These are phyloP conservation scores for Syncephalis fuscata DNA, from an alignment of 371 early-diverging fungal genomes.

Conservation along the genomic window DNA sequence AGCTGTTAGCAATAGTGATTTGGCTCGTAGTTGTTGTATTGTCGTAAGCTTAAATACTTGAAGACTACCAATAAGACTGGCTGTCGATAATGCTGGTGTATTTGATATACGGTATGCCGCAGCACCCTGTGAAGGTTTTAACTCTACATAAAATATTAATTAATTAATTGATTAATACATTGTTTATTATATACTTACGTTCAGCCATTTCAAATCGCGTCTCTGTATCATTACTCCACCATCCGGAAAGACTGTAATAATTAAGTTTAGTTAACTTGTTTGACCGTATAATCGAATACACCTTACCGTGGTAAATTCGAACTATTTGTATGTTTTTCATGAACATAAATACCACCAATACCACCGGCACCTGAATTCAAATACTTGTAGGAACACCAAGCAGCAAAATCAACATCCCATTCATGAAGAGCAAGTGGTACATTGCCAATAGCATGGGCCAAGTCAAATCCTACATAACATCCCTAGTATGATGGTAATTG, in stretches of 20 bases:
- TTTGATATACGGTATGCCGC: slow-evolving; percentile 80
- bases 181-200: slow-evolving; percentile 15
- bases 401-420: slow-evolving; percentile 96
- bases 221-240: slow-evolving; percentile 84
- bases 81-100: slow-evolving; percentile 59
- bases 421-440: slow-evolving; percentile 76
- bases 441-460: slow-evolving; percentile 95
- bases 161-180: neutral
- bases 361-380: slow-evolving; percentile 90
- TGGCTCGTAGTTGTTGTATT: slow-evolving; percentile 45
- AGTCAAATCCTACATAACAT: slow-evolving; percentile 86
- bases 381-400: slow-evolving; percentile 97
- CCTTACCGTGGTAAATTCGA: slow-evolving; percentile 24
- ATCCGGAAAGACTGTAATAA: slow-evolving; percentile 56
- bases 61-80: slow-evolving; percentile 57
- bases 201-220: slow-evolving; percentile 71
- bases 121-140: slow-evolving; percentile 68
- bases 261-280: neutral
- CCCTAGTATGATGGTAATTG: slow-evolving; percentile 24
- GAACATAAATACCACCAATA: slow-evolving; percentile 79
- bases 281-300: neutral
- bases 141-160: slow-evolving; percentile 12
- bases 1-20: slow-evolving; percentile 57
- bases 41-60: slow-evolving; percentile 60
- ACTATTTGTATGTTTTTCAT: slow-evolving; percentile 48